Evolutionary conservation across 345 rosid species (phyloP), one percentile per base, ranked within the genome.

Genomic region (Eucalyptus curtisii): DNA sequence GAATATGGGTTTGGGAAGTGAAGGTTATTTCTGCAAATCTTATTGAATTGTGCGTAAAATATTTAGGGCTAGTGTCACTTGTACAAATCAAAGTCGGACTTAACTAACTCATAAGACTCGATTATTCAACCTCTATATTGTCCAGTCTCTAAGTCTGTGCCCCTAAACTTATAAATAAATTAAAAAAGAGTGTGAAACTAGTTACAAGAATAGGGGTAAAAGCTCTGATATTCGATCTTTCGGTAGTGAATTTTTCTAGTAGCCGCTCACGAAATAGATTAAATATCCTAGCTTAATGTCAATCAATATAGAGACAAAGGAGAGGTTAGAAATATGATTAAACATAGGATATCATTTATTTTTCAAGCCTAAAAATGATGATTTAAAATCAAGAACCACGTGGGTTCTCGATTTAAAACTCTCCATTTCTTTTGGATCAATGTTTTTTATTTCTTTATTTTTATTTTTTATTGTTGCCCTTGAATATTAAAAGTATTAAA

Each of bases 1-100:
- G 3, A 20, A 76, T 76, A 37, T 10, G 27, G 24, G 45, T 22
- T 76, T 20, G 30, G 27, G 27, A 20, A 40, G 8, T 1, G 2
- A 76, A 37, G 47, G 27, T 16, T 37, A 20, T 19, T 5, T 40
- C 5, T 20, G 42, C 14, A 37, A 4, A 76, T 37, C 47, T 44
- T 7, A 37, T 6, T 25, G 57, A 37, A 40, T 1, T 22, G 2
- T 3, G 9, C 10, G 1, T 24, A 76, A 20, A 37, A 5, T 0
- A 2, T 37, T 76, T 20, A 20, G 4, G 5, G 25, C 13, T 7
- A 3, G 8, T 7, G 13, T 1, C 47, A 20, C 47, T 5, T 76
- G 27, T 40, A 19, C 82, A 20, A 40, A 20, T 11, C 27, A 76
- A 76, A 11, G 45, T 6, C 5, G 0, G 13, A 71, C 27, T 20